Evolutionary conservation across 345 rosid species (phyloP).

Genomic region (Moricandia moricandioides): DNA sequence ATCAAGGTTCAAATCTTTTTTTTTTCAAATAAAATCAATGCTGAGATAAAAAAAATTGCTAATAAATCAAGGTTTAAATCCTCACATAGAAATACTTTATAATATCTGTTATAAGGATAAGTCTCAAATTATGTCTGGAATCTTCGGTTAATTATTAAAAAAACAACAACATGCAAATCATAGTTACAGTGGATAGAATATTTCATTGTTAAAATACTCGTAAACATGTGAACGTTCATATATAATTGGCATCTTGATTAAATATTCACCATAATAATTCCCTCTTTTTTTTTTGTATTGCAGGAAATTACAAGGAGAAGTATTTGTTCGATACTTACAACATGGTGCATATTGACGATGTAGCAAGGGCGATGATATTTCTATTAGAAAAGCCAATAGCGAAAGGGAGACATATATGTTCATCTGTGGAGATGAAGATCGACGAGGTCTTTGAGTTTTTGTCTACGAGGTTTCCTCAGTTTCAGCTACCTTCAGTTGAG

Average conservation of each 20-base stretch:
- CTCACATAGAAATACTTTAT: neutral
- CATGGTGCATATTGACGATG: slow-evolving; percentile 57
- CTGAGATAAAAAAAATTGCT: too few relatives aligned
- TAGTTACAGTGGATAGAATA: neutral
- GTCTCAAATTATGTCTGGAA: neutral
- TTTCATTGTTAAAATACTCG: neutral
- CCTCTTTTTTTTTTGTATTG: neutral
- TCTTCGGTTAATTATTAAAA: neutral
- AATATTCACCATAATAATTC: neutral
- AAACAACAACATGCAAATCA: neutral
- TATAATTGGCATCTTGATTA: neutral
- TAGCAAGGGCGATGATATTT: slow-evolving; percentile 53
- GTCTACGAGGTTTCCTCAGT: slow-evolving; percentile 44
- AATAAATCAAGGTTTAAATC: neutral
- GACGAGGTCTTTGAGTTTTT: slow-evolving; percentile 40
- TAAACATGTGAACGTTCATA: neutral
- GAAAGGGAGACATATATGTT: slow-evolving; percentile 57
- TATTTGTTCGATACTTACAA: slow-evolving; percentile 25
- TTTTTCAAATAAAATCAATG: neutral
- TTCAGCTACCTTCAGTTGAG: slow-evolving; percentile 42
- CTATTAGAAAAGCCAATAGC: slow-evolving; percentile 48
- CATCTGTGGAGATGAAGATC: slow-evolving; percentile 38
- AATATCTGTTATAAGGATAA: neutral
- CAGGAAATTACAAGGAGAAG: slow-evolving; percentile 32
- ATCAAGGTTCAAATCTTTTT: neutral